Evolutionary conservation across 169 alveolate species (phyloP), one percentile per base, ranked within the genome.

Genomic region (Eimeria praecox): DNA sequence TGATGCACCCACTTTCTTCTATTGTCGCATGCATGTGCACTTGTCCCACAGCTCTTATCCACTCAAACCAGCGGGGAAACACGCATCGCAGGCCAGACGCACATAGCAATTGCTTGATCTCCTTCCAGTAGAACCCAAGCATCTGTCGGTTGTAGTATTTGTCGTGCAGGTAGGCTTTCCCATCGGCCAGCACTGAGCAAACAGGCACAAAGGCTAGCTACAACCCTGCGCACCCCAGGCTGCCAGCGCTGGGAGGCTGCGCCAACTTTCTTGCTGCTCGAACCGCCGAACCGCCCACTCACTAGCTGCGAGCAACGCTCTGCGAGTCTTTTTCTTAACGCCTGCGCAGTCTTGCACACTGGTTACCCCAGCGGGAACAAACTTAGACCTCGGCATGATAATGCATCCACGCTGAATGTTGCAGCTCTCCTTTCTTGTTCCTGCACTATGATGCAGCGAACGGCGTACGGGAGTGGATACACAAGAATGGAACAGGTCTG

Each of bases 1-100:
- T 24, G 75, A 8, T 64, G 75, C 75, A 64, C 75, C 75, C 75
- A 64, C 75, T 27, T 64, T n/a, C 75, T 64, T n/a, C 75, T 64
- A 1, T 64, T 64, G 75, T 18, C 75, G 20, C 75, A n/a, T 27
- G 9, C 1, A 64, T 64, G 18, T 64, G 40, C 75, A 64, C 18
- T n/a, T 35, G 75, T 14, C 6, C 42, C 14, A 12, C 75, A 64
- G 42, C 14, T 40, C n/a, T 9, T n/a, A 2, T 27, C 0, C 0
- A 64, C n/a, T 64, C 38, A n/a, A 0, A 27, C 1, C 14, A n/a
- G 14, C 75, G 75, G n/a, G 42, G 14, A 64, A 64, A n/a, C 40
- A 0, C 75, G 1, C 75, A n/a, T 20, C 8, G 1, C 16, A 64
- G 35, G 40, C 33, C 69, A 22, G 69, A 30, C 10, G 69, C 69